Conservation (phyloP, 257 asterid genomes). For the Haberlea rhodopensis region DNA sequence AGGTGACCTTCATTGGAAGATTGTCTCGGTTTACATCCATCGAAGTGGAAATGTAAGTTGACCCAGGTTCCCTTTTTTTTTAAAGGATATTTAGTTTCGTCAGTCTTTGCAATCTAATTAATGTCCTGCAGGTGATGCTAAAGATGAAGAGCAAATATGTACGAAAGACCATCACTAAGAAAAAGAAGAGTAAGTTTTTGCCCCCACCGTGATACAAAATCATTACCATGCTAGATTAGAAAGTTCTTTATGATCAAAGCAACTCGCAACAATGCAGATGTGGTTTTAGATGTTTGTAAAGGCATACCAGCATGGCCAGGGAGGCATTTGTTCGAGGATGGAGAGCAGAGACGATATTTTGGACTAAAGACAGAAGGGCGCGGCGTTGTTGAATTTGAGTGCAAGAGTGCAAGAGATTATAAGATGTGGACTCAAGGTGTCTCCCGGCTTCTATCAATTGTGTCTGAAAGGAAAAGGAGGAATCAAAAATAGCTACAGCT, state of each 20-base stretch:
- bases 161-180: slow-evolving; percentile 81
- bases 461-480: slow-evolving; percentile 46
- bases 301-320: slow-evolving; percentile 99
- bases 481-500: slow-evolving; percentile 31
- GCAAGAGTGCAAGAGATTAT: slow-evolving; percentile 50
- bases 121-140: slow-evolving; percentile 70
- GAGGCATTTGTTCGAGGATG: slow-evolving; percentile 85
- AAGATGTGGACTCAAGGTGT: slow-evolving; percentile 73
- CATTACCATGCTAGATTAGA: not conserved
- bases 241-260: not conserved
- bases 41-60: slow-evolving; percentile 72
- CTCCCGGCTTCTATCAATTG: slow-evolving; percentile 52
- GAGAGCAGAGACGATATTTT: slow-evolving; percentile 82
- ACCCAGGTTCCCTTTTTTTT: not conserved
- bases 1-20: slow-evolving; percentile 98
- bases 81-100: not conserved
- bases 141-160: slow-evolving; percentile 98
- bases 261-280: slow-evolving; percentile 45
- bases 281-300: slow-evolving; percentile 67
- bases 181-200: slow-evolving; percentile 66
- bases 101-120: not conserved
- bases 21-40: slow-evolving; percentile 90
- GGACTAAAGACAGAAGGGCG: slow-evolving; percentile 60
- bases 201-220: not conserved
- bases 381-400: slow-evolving; percentile 51